These are phyloP conservation scores for Aphanomyces astaci DNA, from an alignment of 352 stramenopile species.

Conservation along the genomic window DNA sequence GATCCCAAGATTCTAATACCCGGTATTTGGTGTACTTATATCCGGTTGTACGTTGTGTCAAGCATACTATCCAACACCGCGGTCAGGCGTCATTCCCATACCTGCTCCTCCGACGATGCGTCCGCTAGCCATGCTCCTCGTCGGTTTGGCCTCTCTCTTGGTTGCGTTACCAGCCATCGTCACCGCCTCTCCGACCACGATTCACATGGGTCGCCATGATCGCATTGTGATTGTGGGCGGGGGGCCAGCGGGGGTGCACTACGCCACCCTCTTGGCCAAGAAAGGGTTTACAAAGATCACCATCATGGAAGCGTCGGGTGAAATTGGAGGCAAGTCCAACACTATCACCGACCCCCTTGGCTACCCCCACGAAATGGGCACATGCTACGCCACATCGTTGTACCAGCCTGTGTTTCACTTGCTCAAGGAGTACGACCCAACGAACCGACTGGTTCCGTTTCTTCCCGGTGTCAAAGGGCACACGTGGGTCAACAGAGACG, in stretches of 20 bases:
- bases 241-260: conserved; percentile 10
- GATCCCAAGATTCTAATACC: no score
- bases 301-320: conserved; percentile 9
- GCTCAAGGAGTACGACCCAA: background rate
- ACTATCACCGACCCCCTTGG: background rate
- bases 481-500: background rate
- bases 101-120: no score
- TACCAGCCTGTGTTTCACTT: background rate
- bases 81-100: no score
- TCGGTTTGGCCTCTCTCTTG: no score
- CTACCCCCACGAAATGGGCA: background rate
- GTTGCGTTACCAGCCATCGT: no score
- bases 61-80: no score
- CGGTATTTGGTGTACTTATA: no score
- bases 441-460: background rate
- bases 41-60: no score
- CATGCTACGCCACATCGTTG: background rate
- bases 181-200: no score
- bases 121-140: no score
- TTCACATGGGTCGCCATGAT: background rate
- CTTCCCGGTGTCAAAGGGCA: background rate
- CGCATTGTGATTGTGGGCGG: conserved; percentile 25
- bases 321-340: background rate
- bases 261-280: conserved; percentile 13
- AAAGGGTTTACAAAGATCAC: conserved; percentile 18